Conservation (phyloP, 2,329 filamentous ascomycete genomes). For the Alternaria arbusti region DNA sequence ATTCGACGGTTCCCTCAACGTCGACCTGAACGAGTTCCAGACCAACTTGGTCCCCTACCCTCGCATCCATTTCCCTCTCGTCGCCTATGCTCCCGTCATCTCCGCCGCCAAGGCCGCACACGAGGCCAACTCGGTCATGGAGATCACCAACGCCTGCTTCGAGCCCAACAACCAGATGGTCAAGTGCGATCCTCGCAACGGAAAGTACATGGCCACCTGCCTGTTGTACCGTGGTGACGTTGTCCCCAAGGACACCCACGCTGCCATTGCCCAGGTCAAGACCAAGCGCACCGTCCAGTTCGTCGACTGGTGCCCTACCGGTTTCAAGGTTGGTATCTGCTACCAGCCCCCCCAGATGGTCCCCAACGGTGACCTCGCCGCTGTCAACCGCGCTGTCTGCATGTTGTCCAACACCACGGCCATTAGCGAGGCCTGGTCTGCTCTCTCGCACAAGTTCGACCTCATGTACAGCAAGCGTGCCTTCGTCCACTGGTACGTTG, state of each 20-base stretch:
- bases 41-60: slow-evolving; percentile 99
- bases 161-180: slow-evolving; percentile 99
- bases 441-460: slow-evolving; percentile 97
- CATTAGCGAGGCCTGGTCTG: slow-evolving; percentile 97
- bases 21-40: slow-evolving; percentile 99
- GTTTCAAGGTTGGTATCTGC: slow-evolving; percentile 99
- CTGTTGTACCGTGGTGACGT: slow-evolving; percentile 98
- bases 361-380: slow-evolving; percentile 94
- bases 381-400: slow-evolving; percentile 98
- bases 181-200: slow-evolving; percentile 97
- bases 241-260: slow-evolving; percentile 93
- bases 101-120: slow-evolving; percentile 95
- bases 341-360: slow-evolving; percentile 97
- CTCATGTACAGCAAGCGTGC: slow-evolving; percentile 99
- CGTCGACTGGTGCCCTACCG: slow-evolving; percentile 99
- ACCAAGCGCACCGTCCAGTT: slow-evolving; percentile 99
- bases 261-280: slow-evolving; percentile 93
- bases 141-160: slow-evolving; percentile 99
- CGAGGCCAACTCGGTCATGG: slow-evolving; percentile 96
- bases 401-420: slow-evolving; percentile 99
- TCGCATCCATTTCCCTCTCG: slow-evolving; percentile 98
- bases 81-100: slow-evolving; percentile 93
- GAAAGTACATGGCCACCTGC: slow-evolving; percentile 99
- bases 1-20: slow-evolving; percentile 98
- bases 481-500: slow-evolving; percentile 99